Evolutionary conservation across 176 grass and related monocot species (phyloP), one percentile per base, ranked within the genome.

Genomic region (Oryza punctata): DNA sequence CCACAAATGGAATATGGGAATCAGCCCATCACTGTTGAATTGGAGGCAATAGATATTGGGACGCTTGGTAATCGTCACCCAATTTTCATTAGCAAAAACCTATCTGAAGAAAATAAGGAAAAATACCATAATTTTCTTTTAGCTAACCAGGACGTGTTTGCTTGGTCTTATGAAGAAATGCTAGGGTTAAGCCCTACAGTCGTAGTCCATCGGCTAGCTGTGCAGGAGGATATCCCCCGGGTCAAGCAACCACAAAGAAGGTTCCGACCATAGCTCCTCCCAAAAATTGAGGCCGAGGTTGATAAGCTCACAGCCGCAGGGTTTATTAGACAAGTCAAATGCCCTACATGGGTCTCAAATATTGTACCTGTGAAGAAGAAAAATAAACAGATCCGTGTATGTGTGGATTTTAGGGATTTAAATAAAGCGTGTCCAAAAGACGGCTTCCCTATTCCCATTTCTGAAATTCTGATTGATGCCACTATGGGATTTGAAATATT

Each of bases 1-100:
- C 80, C 69, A 5, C 37, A 82, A 63, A 82, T 72, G 54, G 69
- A 73, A 1, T 50, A 82, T 12, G 79, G 49, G 12, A 81, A 81
- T 25, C 66, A 70, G 2, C 79, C 35, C 0, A 82, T 50, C 0
- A 21, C 12, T 0, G 35, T 72, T 14, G 67, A 82, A 1, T 2
- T 82, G 0, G 24, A 82, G n/a, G 79, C 70, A 19, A 81, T 60
- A 5, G 35, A 82, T 82, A 30, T 72, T 4, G 69, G 35, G 0
- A 63, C 23, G 0, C 1, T 10, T 0, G 35, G 72, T 0, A 16
- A 82, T 5, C 68, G 35, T 21, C 52, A 16, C 9, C 52, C 49
- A 0, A 63, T 63, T 19, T 81, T 63, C 9, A 82, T 63, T 0
- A 72, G 68, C 1, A 63, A 61, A 0, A 10, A 23, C 26, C 0